Percentiles rank a stretch among this genome's conserved stretches.
Conservation (phyloP, 1,139 yeast genomes). For the Schizosaccharomyces versatilis region DNA sequence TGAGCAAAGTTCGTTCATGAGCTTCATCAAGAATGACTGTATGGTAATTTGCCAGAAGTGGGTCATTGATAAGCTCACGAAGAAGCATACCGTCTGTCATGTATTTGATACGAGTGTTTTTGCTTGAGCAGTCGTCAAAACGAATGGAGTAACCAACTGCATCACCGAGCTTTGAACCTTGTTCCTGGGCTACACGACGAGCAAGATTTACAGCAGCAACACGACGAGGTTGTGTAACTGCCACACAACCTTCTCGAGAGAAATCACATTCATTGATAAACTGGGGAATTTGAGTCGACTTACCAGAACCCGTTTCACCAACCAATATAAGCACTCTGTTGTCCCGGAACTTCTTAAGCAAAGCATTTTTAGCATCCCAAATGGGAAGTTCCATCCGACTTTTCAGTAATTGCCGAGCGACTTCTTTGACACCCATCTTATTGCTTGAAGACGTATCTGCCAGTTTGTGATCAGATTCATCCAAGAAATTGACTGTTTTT, state of each 20-base stretch:
- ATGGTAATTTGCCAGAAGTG: slow-evolving; percentile 38
- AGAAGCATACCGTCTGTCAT: slow-evolving; percentile 93
- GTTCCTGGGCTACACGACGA: slow-evolving; percentile 74
- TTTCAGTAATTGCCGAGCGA: slow-evolving; percentile 3
- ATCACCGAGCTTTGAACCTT: slow-evolving; percentile 41
- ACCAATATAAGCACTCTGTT: slow-evolving; percentile 59
- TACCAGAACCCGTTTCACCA: slow-evolving; percentile 96
- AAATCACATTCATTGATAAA: slow-evolving; percentile 24
- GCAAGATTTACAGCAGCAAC: slow-evolving; percentile 95
- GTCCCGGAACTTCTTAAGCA: slow-evolving; percentile 31
- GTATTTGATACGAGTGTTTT: slow-evolving; percentile 50
- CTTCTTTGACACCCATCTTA: no score
- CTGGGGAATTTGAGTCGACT: slow-evolving; percentile 86
- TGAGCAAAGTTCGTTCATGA: slow-evolving; percentile 81
- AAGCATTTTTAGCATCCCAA: slow-evolving; percentile 34
- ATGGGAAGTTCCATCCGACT: slow-evolving; percentile 8
- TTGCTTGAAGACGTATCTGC: no score
- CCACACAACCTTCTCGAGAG: slow-evolving; percentile 33
- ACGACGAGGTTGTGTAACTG: slow-evolving; percentile 91
- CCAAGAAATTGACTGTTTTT: no score
- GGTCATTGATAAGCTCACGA: slow-evolving; percentile 70
- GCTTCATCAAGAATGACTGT: slow-evolving; percentile 88
- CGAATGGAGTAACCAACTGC: slow-evolving; percentile 91
- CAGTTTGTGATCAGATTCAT: no score
- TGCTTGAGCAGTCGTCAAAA: slow-evolving; percentile 36